Percentiles rank a stretch among this genome's conserved stretches.
These are phyloP conservation scores for Hyphopichia buzzinii DNA, from an alignment of 1,139 yeast genomes.

Conservation along the genomic window DNA sequence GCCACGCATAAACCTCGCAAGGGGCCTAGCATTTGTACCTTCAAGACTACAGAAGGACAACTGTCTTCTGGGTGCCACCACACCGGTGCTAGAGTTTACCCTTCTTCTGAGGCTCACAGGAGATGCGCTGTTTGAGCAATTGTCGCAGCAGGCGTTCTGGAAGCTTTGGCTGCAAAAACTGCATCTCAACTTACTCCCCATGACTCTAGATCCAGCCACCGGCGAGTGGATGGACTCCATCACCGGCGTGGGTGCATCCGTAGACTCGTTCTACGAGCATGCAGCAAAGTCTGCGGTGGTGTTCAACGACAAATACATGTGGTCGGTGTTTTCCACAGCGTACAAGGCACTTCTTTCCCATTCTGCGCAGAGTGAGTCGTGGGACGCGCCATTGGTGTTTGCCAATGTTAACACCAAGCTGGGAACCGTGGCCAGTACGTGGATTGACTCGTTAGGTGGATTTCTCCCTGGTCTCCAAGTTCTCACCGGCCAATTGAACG, in stretches of 20 bases:
- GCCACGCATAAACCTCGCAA: slow-evolving; percentile 65
- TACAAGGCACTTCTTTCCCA: slow-evolving; percentile 56
- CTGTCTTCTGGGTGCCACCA: slow-evolving; percentile 84
- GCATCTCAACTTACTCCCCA: slow-evolving; percentile 64
- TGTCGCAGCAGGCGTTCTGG: slow-evolving; percentile 62
- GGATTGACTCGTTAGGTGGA: slow-evolving; percentile 88
- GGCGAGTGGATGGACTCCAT: slow-evolving; percentile 58
- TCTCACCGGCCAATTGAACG: slow-evolving; percentile 68
- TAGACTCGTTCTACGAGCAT: slow-evolving; percentile 92
- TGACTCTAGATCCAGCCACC: slow-evolving; percentile 65
- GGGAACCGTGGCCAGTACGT: slow-evolving; percentile 53
- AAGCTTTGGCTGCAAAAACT: slow-evolving; percentile 71
- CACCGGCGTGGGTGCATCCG: slow-evolving; percentile 87
- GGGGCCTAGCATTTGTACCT: slow-evolving; percentile 50
- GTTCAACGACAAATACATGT: slow-evolving; percentile 63
- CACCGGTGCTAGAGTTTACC: slow-evolving; percentile 78
- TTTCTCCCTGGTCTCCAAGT: slow-evolving; percentile 88
- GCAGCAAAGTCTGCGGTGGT: slow-evolving; percentile 74
- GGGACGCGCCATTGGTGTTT: slow-evolving; percentile 55
- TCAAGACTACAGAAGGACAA: slow-evolving; percentile 54
- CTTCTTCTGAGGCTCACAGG: slow-evolving; percentile 70
- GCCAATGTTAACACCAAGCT: slow-evolving; percentile 54
- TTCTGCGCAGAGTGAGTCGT: slow-evolving; percentile 37
- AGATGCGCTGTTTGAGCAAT: slow-evolving; percentile 65
- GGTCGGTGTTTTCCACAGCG: slow-evolving; percentile 57